Base-by-base conservation (phyloP, 2,329 filamentous ascomycete species). In the Zalaria obscura region DNA sequence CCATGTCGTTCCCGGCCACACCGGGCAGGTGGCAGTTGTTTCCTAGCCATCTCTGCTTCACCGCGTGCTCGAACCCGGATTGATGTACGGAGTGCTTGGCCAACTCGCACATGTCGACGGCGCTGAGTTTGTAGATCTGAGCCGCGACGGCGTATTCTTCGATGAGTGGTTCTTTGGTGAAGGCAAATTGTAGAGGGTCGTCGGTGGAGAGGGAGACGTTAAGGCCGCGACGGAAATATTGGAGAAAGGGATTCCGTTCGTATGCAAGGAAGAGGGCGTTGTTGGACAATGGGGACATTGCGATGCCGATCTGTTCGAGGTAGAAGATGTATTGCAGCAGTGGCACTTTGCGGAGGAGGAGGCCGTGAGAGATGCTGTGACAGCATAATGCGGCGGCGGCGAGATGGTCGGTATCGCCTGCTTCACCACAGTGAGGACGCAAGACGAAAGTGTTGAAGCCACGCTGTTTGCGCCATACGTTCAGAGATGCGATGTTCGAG, bases 231-330 rank as follows among this genome's bases (percentile, higher is more conserved):
- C 84, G 82, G 69, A 98, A 98, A 63, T 98, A 98, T 54, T 83
- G 84, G 52, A 93, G 73, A 64, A 94, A 98, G 0, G 91, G 91
- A 52, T 98, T 98, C 45, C 93, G 79, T 61, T 98, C 91, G 56
- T 98, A 96, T 1, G 89, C 87, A 40, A 98, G 67, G 65, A 98
- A 98, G 28, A 98, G 66, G 0, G 91, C 91, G 53, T 98, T 98
- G 67, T 98, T 98, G 61, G 87, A 94, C 36, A 98, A 72, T 2
- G 91, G 91, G n/a, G 89, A 96, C 91, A 98, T 98, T 46, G 91
- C 91, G 48, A 98, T 91, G 44, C 91, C 91, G 47, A 98, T 95
- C 57, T 96, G 89, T 56, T 98, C 88, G 18, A 98, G 76, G 55
- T 98, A 98, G 66, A 94, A 98, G 39, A 96, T 78, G 61, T 98